phyloP scores from a whole-genome alignment of 164 flowering plant species.

The Cinnamomum micranthum region DNA sequence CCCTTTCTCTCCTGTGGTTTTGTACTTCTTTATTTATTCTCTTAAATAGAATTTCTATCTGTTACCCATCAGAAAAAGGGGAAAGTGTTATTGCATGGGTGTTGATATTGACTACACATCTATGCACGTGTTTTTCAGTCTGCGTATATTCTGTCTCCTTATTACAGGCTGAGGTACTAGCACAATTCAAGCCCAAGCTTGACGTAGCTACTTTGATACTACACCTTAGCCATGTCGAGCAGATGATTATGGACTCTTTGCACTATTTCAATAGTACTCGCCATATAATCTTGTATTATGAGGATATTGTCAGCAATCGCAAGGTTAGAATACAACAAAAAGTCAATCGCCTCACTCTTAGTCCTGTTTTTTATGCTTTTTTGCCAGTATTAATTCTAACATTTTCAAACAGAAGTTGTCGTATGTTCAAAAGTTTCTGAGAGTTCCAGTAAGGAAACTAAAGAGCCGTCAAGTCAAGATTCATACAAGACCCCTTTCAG shows the following conservation, averaged over 20 bases:
- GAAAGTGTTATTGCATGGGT: no score
- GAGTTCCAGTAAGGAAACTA: conserved; percentile 48
- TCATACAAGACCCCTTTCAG: conserved; percentile 53
- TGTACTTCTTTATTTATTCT: no score
- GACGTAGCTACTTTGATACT: conserved; percentile 39
- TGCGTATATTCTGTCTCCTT: background rate
- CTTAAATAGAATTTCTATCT: no score
- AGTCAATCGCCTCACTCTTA: background rate
- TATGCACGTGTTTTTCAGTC: background rate
- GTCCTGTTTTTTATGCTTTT: background rate
- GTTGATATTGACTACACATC: background rate
- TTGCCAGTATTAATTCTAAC: background rate
- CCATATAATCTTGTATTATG: conserved; percentile 61
- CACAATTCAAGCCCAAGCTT: conserved; percentile 63
- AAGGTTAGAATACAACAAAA: conserved; percentile 35
- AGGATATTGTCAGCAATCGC: conserved; percentile 55
- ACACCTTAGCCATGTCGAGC: conserved; percentile 46
- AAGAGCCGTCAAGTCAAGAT: conserved; percentile 78
- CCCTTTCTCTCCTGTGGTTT: no score
- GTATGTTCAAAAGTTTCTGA: conserved; percentile 58
- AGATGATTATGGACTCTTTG: conserved; percentile 38
- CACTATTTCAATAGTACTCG: conserved; percentile 58
- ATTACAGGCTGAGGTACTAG: conserved; percentile 61
- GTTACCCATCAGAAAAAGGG: no score
- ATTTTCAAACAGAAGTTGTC: conserved; percentile 41